phyloP scores from a whole-genome alignment of 352 stramenopile genomes.

The Sclerospora graminicola region DNA sequence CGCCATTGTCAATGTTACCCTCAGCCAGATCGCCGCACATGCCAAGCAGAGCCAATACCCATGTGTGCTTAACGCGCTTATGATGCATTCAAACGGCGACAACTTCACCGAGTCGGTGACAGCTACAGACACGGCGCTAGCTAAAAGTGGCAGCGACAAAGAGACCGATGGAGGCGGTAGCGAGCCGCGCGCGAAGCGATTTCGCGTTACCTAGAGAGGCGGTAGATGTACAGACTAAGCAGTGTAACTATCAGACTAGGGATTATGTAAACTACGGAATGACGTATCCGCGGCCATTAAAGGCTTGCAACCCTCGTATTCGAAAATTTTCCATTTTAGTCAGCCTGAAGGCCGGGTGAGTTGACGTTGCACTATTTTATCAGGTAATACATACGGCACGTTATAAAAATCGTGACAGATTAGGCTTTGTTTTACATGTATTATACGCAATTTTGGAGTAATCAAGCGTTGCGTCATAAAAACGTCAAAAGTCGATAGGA shows the following conservation, averaged over 20 bases:
- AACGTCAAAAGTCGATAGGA: neutral
- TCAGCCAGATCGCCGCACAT: conserved; percentile 47
- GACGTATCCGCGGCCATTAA: conserved; percentile 2
- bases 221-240: neutral
- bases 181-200: conserved; percentile 17
- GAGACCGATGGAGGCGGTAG: conserved; percentile 8
- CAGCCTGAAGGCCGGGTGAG: too few species aligned
- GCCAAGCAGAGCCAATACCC: conserved; percentile 59
- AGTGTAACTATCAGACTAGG: conserved; percentile 17
- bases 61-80: conserved; percentile 74
- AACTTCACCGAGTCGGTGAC: conserved; percentile 32
- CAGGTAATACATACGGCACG: too few species aligned
- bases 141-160: conserved; percentile 28
- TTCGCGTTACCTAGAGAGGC: conserved; percentile 17
- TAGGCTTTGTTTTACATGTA: too few species aligned
- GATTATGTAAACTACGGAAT: conserved; percentile 25
- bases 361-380: too few species aligned
- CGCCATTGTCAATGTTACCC: conserved; percentile 71
- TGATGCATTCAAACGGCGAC: conserved; percentile 67
- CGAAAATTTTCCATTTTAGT: too few species aligned
- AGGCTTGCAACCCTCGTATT: neutral
- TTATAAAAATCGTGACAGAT: too few species aligned
- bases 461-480: neutral
- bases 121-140: conserved; percentile 19
- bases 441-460: too few species aligned